Evolutionary conservation across 163 green algal species (phyloP).

Genomic region (Coccomyxa subellipsoidea): DNA sequence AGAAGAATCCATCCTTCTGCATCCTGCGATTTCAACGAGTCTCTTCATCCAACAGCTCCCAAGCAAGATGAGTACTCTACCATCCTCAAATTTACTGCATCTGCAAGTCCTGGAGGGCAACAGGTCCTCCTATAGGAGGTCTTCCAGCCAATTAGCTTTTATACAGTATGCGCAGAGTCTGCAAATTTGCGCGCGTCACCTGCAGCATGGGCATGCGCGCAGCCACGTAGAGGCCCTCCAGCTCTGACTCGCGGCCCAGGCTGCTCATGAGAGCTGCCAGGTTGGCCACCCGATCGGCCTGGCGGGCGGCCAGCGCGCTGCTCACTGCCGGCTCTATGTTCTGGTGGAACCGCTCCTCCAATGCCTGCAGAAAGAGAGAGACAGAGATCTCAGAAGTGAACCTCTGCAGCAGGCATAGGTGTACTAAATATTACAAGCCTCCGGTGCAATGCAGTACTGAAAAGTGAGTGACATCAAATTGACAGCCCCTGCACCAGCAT

Average conservation of each 20-base stretch:
- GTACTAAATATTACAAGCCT: too few relatives aligned
- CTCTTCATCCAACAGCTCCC: too few relatives aligned
- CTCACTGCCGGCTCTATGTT: constrained; percentile 62
- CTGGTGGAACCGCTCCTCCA: constrained; percentile 78
- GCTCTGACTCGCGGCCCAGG: constrained; percentile 41
- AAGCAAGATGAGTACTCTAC: too few relatives aligned
- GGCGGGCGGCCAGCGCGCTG: constrained; percentile 46
- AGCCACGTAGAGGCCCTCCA: constrained; percentile 64
- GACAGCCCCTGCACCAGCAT: too few relatives aligned
- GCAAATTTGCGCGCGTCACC: too few relatives aligned
- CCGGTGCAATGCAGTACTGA: too few relatives aligned
- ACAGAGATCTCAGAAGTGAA: neutral
- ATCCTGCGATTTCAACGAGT: too few relatives aligned
- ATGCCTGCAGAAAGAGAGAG: constrained; percentile 9
- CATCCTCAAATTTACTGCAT: too few relatives aligned
- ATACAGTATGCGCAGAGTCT: neutral
- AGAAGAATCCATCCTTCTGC: too few relatives aligned
- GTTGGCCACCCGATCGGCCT: constrained; percentile 35
- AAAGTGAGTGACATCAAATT: too few relatives aligned
- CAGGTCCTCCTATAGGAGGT: too few relatives aligned
- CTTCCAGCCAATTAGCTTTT: neutral
- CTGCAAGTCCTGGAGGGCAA: too few relatives aligned
- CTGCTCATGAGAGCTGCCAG: constrained; percentile 58
- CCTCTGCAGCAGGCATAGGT: neutral
- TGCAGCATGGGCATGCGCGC: constrained; percentile 41